phyloP scores from a whole-genome alignment of 108 stramenopile species.

The Parmales sp. region DNA sequence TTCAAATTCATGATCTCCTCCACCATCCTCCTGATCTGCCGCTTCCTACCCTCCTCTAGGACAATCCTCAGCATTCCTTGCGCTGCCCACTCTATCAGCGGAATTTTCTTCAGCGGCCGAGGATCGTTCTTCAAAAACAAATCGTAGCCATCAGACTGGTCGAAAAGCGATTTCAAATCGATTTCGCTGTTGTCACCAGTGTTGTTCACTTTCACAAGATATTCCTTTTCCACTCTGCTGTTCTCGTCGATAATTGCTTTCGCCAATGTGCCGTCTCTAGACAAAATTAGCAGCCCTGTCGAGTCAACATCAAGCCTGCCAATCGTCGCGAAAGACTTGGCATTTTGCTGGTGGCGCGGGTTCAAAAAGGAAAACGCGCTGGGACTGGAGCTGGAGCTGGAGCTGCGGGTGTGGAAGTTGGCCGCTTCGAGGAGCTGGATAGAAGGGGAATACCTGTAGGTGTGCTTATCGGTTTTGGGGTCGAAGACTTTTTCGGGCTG shows the following conservation, averaged over 20 bases:
- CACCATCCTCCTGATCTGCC: conserved; percentile 67
- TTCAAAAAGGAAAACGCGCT: neutral
- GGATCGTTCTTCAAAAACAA: conserved; percentile 30
- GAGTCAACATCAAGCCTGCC: conserved; percentile 62
- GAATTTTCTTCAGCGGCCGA: conserved; percentile 41
- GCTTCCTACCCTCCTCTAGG: conserved; percentile 57
- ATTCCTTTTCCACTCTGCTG: conserved; percentile 55
- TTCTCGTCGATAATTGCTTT: conserved; percentile 46
- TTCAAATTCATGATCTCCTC: conserved; percentile 54
- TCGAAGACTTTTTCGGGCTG: conserved; percentile 46
- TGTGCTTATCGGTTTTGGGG: neutral
- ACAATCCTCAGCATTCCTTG: conserved; percentile 40
- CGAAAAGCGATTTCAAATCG: conserved; percentile 37
- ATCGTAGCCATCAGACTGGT: conserved; percentile 32
- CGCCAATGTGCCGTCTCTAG: conserved; percentile 47
- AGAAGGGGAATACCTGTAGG: neutral
- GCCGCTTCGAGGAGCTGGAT: neutral
- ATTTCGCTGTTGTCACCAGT: conserved; percentile 21
- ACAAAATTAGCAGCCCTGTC: conserved; percentile 61
- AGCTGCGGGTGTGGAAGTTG: neutral
- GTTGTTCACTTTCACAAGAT: conserved; percentile 45
- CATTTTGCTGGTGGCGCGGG: neutral
- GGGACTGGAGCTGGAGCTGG: neutral
- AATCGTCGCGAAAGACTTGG: conserved; percentile 28
- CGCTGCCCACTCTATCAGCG: conserved; percentile 44